These are phyloP conservation scores for Bothriochloa decipiens DNA, from an alignment of 176 grass and related monocot species.

Conservation along the genomic window DNA sequence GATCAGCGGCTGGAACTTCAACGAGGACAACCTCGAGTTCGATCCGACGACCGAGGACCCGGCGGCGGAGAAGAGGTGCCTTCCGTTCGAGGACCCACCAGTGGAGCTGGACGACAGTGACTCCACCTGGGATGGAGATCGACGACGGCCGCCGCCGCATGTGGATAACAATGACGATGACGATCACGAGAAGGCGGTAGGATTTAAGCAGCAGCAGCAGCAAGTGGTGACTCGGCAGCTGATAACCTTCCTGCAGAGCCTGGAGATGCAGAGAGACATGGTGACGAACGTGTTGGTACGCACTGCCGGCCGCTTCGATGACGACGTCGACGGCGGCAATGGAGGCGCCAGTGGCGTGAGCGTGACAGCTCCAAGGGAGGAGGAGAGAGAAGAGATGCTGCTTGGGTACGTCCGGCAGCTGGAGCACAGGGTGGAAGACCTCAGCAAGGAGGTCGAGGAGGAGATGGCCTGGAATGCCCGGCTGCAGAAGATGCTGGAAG, in stretches of 20 bases:
- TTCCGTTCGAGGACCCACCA: neutral
- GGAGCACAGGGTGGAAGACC: conserved; percentile 58
- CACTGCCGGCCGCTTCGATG: conserved; percentile 5
- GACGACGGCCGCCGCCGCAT: neutral
- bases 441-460: conserved; percentile 58
- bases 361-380: neutral
- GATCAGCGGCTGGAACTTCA: conserved; percentile 93
- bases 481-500: conserved; percentile 50
- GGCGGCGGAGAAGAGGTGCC: neutral
- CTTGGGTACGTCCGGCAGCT: conserved; percentile 57
- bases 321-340: neutral
- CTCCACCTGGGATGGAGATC: conserved; percentile 14
- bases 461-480: conserved; percentile 60
- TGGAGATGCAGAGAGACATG: conserved; percentile 74
- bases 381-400: conserved; percentile 60
- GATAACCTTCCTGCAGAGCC: conserved; percentile 66
- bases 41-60: conserved; percentile 17
- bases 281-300: conserved; percentile 57
- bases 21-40: conserved; percentile 58
- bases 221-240: conserved; percentile 58
- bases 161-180: neutral
- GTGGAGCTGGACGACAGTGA: conserved; percentile 3
- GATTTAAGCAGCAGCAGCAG: conserved; percentile 39
- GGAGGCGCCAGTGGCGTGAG: neutral
- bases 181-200: neutral